Evolutionary conservation across 495 filamentous ascomycete genomes (phyloP).

Genomic region (Penicillium ochrochloron): DNA sequence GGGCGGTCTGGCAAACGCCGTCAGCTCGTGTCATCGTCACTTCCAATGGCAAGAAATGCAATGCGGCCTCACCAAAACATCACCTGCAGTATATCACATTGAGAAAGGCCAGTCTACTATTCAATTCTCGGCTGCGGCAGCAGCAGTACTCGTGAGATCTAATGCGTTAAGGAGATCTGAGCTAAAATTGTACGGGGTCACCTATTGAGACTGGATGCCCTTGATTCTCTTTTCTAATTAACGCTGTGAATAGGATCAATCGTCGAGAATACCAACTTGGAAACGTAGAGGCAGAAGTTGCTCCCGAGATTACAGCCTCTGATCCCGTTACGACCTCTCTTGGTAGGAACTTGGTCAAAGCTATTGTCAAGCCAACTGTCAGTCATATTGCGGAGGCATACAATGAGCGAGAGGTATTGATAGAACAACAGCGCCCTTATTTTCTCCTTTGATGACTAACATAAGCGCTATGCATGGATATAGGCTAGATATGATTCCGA

Average conservation of each 20-base stretch:
- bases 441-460: too few species aligned
- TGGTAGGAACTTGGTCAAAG: slow-evolving; percentile 7
- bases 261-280: neutral
- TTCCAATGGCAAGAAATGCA: neutral
- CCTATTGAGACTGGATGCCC: neutral
- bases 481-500: neutral
- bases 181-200: neutral
- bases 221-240: neutral
- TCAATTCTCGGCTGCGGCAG: neutral
- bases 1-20: slow-evolving; percentile 2
- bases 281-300: neutral
- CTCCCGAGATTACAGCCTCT: neutral
- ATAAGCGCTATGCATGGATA: too few species aligned
- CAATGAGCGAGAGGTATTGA: neutral
- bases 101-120: neutral
- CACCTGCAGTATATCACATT: neutral
- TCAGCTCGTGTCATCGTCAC: slow-evolving; percentile 9
- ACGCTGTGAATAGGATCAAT: neutral
- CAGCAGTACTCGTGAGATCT: neutral
- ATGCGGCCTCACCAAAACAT: neutral
- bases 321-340: neutral
- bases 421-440: neutral
- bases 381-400: slow-evolving; percentile 12
- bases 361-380: slow-evolving; percentile 15
- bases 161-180: neutral